These are phyloP conservation scores for Phytophthora uliginosa DNA, from an alignment of 352 stramenopile genomes.

Conservation along the genomic window DNA sequence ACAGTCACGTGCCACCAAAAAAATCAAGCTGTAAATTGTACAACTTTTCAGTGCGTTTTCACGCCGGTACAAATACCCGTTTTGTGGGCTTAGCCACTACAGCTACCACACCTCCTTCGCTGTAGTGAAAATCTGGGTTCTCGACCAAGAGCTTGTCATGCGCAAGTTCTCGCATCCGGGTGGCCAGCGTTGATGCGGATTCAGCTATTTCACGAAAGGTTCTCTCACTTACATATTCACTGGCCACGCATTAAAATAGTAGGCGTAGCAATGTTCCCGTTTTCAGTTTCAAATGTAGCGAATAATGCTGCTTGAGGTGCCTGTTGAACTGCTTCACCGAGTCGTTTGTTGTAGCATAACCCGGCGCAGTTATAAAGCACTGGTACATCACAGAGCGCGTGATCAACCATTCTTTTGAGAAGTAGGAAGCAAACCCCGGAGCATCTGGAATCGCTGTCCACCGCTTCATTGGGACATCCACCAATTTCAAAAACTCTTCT, in stretches of 20 bases:
- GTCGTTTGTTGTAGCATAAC: neutral
- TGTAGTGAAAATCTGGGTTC: neutral
- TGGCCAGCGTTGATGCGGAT: neutral
- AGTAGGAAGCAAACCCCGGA: neutral
- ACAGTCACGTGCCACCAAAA: neutral
- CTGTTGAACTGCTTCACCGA: neutral
- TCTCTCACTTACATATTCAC: neutral
- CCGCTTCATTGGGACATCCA: neutral
- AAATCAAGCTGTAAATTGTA: neutral
- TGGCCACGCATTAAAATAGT: conserved; percentile 1
- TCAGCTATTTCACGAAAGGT: neutral
- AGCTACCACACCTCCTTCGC: neutral
- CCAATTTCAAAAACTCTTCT: neutral
- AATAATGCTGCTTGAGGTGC: neutral
- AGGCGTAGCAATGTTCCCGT: neutral
- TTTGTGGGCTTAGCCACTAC: neutral
- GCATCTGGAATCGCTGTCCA: neutral
- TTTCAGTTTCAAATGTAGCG: neutral
- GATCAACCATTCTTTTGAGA: neutral
- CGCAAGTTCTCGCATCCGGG: neutral
- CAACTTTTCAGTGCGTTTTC: too few species aligned
- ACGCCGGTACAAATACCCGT: too few species aligned
- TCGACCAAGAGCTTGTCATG: neutral
- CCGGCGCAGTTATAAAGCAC: neutral
- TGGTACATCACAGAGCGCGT: neutral